Conservation (phyloP, 148 eudicot genomes). For the Vaccinium corymbosum region DNA sequence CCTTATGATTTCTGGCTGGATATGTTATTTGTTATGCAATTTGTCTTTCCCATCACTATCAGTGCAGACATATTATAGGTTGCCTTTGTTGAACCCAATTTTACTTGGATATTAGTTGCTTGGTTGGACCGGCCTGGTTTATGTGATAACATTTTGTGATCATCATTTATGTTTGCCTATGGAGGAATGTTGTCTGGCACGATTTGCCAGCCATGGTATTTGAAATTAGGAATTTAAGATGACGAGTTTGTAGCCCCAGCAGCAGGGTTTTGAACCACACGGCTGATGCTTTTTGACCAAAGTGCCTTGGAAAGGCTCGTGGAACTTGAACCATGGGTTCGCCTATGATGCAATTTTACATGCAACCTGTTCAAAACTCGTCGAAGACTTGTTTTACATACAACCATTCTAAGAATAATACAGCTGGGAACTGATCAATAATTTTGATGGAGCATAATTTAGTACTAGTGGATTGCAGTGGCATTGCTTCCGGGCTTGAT, state of each 20-base stretch:
- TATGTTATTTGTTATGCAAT: constrained; percentile 3
- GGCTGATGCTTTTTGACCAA: not conserved
- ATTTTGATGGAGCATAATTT: not conserved
- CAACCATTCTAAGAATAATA: not conserved
- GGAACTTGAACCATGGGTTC: not conserved
- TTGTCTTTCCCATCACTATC: constrained; percentile 9
- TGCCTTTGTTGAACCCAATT: constrained; percentile 7
- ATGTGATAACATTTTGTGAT: not conserved
- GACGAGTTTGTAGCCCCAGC: not conserved
- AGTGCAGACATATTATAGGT: not conserved
- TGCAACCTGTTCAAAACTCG: not conserved
- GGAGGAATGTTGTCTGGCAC: not conserved
- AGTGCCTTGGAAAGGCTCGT: not conserved
- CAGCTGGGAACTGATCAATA: not conserved
- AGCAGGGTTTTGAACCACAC: not conserved
- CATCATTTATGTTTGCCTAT: not conserved
- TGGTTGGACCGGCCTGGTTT: not conserved
- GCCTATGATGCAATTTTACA: not conserved
- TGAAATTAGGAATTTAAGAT: not conserved
- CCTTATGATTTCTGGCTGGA: not conserved
- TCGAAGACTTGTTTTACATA: not conserved
- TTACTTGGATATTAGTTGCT: not conserved
- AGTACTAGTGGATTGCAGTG: not conserved
- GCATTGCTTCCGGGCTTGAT: not conserved
- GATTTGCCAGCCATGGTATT: not conserved